phyloP scores from a whole-genome alignment of 768 basidiomycete genomes.

The Boletus sp. region DNA sequence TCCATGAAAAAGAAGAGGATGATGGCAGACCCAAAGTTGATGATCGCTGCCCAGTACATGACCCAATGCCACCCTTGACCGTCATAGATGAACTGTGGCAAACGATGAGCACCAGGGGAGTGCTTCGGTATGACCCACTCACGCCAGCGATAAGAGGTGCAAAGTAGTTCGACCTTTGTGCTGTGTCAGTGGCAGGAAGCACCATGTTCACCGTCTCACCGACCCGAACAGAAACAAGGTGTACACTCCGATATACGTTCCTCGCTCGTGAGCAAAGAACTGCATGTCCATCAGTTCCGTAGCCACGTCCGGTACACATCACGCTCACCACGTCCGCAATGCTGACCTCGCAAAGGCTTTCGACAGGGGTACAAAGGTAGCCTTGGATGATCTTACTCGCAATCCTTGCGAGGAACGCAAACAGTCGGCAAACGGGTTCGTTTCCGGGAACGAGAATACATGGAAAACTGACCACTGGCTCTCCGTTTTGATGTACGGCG shows the following conservation, averaged over 20 bases:
- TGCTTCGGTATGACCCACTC: background rate
- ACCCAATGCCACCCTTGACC: constrained; percentile 23
- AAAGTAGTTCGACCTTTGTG: constrained; percentile 18
- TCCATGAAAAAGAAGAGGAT: constrained; percentile 19
- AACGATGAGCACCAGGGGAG: background rate
- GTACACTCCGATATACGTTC: constrained; percentile 20
- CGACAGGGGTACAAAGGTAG: constrained; percentile 22
- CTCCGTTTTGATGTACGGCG: constrained; percentile 19
- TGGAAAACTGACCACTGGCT: constrained; percentile 15
- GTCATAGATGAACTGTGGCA: constrained; percentile 17
- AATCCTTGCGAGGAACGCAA: constrained; percentile 7
- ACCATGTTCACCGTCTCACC: background rate
- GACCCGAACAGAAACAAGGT: constrained; percentile 20
- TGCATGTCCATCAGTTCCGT: background rate
- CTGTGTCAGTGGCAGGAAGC: background rate
- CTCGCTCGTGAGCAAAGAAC: constrained; percentile 23
- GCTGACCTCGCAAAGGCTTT: constrained; percentile 22
- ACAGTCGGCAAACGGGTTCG: background rate
- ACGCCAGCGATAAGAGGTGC: constrained; percentile 22
- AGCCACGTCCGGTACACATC: background rate
- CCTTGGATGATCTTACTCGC: constrained; percentile 21
- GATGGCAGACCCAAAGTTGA: constrained; percentile 17
- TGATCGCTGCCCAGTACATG: constrained; percentile 24
- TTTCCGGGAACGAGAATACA: background rate
- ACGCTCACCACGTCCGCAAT: constrained; percentile 12